These are phyloP conservation scores for Macrotyloma uniflorum DNA, from an alignment of 306 rosid species.

Conservation along the genomic window DNA sequence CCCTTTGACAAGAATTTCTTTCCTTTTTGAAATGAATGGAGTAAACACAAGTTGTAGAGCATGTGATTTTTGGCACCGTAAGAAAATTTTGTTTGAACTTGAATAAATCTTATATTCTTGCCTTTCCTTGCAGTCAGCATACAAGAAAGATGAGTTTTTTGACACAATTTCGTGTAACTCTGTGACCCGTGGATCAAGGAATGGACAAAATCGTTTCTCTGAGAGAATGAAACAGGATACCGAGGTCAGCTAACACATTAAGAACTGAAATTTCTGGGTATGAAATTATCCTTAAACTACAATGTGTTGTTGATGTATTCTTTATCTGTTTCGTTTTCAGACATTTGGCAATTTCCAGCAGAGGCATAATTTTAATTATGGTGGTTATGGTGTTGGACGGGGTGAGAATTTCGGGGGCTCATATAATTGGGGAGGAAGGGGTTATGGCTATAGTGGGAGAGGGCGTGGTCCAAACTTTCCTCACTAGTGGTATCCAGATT, in stretches of 20 bases:
- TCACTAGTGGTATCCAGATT: conserved; percentile 39
- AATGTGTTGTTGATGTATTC: conserved; percentile 3
- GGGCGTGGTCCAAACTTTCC: conserved; percentile 51
- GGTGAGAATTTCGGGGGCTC: conserved; percentile 50
- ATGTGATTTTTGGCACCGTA: conserved; percentile 9
- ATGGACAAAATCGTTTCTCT: conserved; percentile 52
- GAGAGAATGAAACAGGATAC: conserved; percentile 56
- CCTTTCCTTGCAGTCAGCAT: conserved; percentile 61
- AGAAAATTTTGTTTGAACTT: conserved; percentile 18
- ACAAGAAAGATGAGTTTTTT: conserved; percentile 79
- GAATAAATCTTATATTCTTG: conserved; percentile 28
- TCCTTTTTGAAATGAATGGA: neutral
- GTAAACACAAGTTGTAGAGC: neutral
- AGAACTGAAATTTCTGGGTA: conserved; percentile 16
- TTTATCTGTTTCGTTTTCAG: conserved; percentile 48
- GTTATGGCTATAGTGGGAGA: conserved; percentile 53
- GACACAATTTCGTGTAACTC: conserved; percentile 75
- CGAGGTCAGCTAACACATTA: conserved; percentile 56
- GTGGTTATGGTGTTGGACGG: conserved; percentile 46
- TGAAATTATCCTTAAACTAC: conserved; percentile 4
- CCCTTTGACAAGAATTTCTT: conserved; percentile 22
- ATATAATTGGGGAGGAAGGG: conserved; percentile 61
- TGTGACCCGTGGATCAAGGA: conserved; percentile 56
- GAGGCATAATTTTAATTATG: conserved; percentile 51
- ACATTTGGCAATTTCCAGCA: conserved; percentile 59